Evolutionary conservation across 768 basidiomycete genomes (phyloP).

Genomic region (Flagelloscypha sp.): DNA sequence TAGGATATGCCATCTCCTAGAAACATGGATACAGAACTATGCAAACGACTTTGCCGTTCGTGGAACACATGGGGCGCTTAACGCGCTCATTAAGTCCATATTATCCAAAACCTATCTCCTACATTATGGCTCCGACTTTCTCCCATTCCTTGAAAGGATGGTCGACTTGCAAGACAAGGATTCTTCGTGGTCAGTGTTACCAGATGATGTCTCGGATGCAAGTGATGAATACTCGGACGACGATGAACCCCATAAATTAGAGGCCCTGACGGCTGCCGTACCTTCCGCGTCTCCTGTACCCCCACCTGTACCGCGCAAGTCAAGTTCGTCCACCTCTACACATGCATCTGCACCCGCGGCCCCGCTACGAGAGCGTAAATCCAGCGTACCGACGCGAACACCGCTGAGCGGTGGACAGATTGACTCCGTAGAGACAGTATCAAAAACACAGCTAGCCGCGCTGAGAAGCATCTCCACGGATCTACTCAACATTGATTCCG

Average conservation of each 20-base stretch:
- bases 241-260: conserved; percentile 22
- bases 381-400: conserved; percentile 45
- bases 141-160: conserved; percentile 69
- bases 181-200: conserved; percentile 65
- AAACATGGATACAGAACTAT: conserved; percentile 71
- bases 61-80: conserved; percentile 63
- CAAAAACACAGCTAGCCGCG: conserved; percentile 56
- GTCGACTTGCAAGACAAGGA: conserved; percentile 61
- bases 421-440: conserved; percentile 30
- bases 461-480: conserved; percentile 52
- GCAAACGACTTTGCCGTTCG: conserved; percentile 74
- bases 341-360: conserved; percentile 11
- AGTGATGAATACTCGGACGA: conserved; percentile 62
- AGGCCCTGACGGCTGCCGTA: conserved; percentile 18
- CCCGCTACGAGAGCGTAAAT: conserved; percentile 52
- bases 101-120: conserved; percentile 72
- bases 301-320: conserved; percentile 14
- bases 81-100: conserved; percentile 71
- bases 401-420: conserved; percentile 17
- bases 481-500: conserved; percentile 46
- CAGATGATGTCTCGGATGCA: conserved; percentile 48
- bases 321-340: conserved; percentile 18
- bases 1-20: conserved; percentile 75
- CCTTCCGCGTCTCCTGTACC: conserved; percentile 21
- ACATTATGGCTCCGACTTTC: conserved; percentile 78